Evolutionary conservation across 345 rosid species (phyloP).

Genomic region (Firmiana major): DNA sequence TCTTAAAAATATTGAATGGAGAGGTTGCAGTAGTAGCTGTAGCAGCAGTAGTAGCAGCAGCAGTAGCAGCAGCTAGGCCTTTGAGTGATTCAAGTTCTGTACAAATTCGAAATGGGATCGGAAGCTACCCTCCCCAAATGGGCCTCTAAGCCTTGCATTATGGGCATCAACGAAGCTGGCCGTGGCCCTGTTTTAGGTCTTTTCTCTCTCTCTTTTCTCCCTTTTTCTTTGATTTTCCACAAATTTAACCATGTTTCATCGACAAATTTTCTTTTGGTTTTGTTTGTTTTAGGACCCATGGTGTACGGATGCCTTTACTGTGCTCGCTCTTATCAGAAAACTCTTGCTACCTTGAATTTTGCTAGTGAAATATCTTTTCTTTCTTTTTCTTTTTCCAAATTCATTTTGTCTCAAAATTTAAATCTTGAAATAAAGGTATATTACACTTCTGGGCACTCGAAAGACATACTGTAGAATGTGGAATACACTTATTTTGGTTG

Average conservation of each 20-base stretch:
- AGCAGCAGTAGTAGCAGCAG: neutral
- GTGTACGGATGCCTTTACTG: conserved; percentile 96
- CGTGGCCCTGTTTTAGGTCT: conserved; percentile 90
- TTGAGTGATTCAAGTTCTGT: neutral
- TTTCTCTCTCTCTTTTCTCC: neutral
- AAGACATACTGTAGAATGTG: neutral
- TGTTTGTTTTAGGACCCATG: conserved; percentile 74
- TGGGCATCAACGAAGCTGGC: conserved; percentile 97
- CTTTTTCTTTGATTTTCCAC: neutral
- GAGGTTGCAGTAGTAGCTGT: neutral
- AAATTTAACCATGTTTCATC: neutral
- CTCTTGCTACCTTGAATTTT: conserved; percentile 73
- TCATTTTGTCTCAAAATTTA: neutral
- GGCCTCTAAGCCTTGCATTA: conserved; percentile 80
- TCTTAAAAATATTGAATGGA: neutral
- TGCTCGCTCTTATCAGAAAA: conserved; percentile 61
- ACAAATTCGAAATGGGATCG: conserved; percentile 34
- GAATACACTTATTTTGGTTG: neutral
- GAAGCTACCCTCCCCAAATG: conserved; percentile 45
- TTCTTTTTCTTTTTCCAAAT: neutral
- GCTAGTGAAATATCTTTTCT: conserved; percentile 48
- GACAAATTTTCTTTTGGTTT: neutral
- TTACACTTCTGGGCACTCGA: neutral
- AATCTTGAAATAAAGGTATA: neutral
- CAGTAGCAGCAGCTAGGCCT: neutral